Conservation (phyloP, 1,284 basidiomycete species). For the Athelia sp. region DNA sequence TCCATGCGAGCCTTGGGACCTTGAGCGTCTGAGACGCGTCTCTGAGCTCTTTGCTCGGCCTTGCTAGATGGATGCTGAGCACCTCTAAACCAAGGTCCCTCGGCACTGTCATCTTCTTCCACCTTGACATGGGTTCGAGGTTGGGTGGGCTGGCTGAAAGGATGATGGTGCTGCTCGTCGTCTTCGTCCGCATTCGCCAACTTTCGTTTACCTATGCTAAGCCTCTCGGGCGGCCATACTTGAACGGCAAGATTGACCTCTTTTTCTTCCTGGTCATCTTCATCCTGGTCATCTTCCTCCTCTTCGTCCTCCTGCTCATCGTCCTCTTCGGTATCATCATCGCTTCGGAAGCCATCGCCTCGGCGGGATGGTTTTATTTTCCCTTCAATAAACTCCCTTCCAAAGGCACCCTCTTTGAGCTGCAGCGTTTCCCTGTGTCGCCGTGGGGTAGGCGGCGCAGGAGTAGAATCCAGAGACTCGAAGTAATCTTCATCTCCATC, state of each 20-base stretch:
- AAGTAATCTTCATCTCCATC: not conserved
- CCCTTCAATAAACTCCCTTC: not conserved
- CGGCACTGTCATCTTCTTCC: not conserved
- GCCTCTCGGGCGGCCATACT: too few relatives aligned
- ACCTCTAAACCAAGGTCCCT: not conserved
- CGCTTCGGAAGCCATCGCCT: not conserved
- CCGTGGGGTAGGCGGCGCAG: not conserved
- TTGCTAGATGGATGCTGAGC: not conserved
- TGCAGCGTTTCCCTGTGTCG: not conserved
- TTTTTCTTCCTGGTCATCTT: too few relatives aligned
- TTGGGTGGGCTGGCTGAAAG: not conserved
- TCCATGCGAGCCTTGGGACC: too few relatives aligned
- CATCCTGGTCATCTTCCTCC: too few relatives aligned
- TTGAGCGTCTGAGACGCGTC: too few relatives aligned
- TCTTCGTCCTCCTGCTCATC: too few relatives aligned
- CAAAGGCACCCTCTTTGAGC: not conserved
- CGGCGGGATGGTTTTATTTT: not conserved
- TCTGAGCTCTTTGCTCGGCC: too few relatives aligned
- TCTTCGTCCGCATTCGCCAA: too few relatives aligned
- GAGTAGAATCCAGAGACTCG: not conserved
- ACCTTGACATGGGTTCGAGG: not conserved
- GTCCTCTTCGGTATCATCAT: not conserved
- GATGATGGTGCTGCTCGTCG: not conserved
- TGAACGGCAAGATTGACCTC: too few relatives aligned
- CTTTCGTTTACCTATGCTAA: too few relatives aligned